Conservation (phyloP, 176 grass and related monocot species). For the Oryza meyeriana region DNA sequence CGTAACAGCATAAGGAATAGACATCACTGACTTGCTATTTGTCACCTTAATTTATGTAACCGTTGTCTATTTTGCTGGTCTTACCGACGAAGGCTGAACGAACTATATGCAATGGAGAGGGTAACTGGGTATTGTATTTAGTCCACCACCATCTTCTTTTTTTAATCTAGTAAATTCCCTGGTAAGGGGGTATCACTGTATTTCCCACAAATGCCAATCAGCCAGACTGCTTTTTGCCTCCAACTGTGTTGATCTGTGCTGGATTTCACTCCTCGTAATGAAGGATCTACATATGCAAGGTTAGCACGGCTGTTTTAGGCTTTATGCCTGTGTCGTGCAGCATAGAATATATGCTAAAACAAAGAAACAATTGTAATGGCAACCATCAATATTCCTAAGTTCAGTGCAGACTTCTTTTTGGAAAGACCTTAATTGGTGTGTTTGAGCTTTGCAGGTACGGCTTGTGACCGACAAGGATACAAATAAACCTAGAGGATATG, state of each 20-base stretch:
- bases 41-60: slow-evolving; percentile 34
- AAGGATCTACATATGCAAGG: slow-evolving; percentile 80
- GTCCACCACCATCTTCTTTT: slow-evolving; percentile 19
- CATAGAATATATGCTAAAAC: slow-evolving; percentile 54
- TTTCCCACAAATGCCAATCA: slow-evolving; percentile 48
- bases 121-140: slow-evolving; percentile 49
- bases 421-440: slow-evolving; percentile 21
- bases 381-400: slow-evolving; percentile 7
- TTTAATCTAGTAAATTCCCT: slow-evolving; percentile 54
- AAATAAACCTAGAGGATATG: slow-evolving; percentile 93
- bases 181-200: slow-evolving; percentile 78
- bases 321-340: slow-evolving; percentile 92
- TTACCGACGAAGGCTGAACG: slow-evolving; percentile 40
- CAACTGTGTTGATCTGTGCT: slow-evolving; percentile 67
- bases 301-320: slow-evolving; percentile 99
- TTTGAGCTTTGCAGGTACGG: slow-evolving; percentile 68
- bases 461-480: slow-evolving; percentile 64
- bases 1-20: slow-evolving; percentile 18
- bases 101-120: slow-evolving; percentile 32
- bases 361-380: slow-evolving; percentile 22
- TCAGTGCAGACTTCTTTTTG: background rate
- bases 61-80: slow-evolving; percentile 25
- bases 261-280: slow-evolving; percentile 63
- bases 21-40: slow-evolving; percentile 27
- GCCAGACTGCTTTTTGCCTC: slow-evolving; percentile 58